phyloP scores from a whole-genome alignment of 768 basidiomycete genomes.

The Fistulinella prunicolor region DNA sequence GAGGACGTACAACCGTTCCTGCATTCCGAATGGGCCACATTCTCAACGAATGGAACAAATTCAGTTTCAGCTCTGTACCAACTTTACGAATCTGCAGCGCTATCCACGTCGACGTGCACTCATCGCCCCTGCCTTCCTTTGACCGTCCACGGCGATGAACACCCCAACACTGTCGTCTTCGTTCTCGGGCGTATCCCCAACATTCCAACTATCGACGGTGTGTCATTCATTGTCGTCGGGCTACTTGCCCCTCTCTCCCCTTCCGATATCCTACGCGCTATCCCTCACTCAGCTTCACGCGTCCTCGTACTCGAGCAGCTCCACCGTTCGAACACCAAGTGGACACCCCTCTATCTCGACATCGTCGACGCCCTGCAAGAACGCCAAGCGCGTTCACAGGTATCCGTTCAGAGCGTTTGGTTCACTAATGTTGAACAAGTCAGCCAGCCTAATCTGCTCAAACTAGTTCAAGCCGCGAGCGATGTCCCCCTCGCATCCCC shows the following conservation, averaged over 20 bases:
- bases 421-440: conserved; percentile 50
- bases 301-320: conserved; percentile 85
- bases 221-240: conserved; percentile 61
- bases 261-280: conserved; percentile 50
- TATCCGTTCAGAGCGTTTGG: conserved; percentile 58
- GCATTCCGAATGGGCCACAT: conserved; percentile 38
- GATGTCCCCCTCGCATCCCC: conserved; percentile 38
- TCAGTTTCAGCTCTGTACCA: conserved; percentile 38
- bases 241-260: conserved; percentile 68
- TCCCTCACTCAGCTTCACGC: conserved; percentile 61
- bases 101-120: conserved; percentile 60
- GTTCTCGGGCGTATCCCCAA: conserved; percentile 55
- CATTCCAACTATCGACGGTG: conserved; percentile 47
- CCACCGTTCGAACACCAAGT: conserved; percentile 72
- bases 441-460: conserved; percentile 44
- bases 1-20: conserved; percentile 62
- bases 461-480: conserved; percentile 46
- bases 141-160: conserved; percentile 45
- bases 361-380: conserved; percentile 70
- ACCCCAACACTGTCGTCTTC: conserved; percentile 68
- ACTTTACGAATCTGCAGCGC: conserved; percentile 64
- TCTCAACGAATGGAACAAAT: conserved; percentile 34
- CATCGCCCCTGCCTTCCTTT: conserved; percentile 62
- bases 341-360: conserved; percentile 86
- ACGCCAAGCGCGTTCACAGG: conserved; percentile 44